Conservation (phyloP, 2,329 filamentous ascomycete genomes). For the Aureobasidium musti region DNA sequence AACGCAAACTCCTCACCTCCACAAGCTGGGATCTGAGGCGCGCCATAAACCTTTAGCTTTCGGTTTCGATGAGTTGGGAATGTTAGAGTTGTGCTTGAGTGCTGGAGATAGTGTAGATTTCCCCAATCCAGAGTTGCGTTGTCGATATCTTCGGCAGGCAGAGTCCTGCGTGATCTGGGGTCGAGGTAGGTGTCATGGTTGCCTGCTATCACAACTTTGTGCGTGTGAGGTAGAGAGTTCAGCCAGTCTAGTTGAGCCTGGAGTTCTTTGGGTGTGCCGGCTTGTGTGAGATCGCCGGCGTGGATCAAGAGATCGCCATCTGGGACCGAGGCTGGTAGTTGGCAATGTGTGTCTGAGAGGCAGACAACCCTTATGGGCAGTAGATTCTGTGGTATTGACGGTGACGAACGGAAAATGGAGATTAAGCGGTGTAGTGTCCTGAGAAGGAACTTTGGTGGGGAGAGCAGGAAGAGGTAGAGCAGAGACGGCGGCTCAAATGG, state of each 20-base stretch:
- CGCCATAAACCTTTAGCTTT: conserved; percentile 72
- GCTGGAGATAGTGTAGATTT: conserved; percentile 73
- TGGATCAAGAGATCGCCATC: conserved; percentile 84
- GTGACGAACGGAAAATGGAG: conserved; percentile 66
- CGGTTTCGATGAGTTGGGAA: conserved; percentile 57
- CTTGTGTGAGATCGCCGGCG: conserved; percentile 79
- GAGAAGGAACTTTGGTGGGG: conserved; percentile 47
- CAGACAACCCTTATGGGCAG: conserved; percentile 74
- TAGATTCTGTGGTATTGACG: conserved; percentile 50
- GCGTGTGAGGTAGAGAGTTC: conserved; percentile 66
- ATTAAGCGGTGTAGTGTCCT: conserved; percentile 52
- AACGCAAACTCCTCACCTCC: conserved; percentile 74
- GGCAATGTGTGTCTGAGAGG: conserved; percentile 85
- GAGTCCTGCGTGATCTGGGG: conserved; percentile 57
- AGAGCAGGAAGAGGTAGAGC: conserved; percentile 35
- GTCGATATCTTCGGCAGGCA: conserved; percentile 54
- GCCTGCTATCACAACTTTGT: conserved; percentile 81
- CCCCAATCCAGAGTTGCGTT: conserved; percentile 62
- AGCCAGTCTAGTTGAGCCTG: conserved; percentile 87
- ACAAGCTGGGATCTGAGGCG: conserved; percentile 75
- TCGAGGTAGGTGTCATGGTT: conserved; percentile 92
- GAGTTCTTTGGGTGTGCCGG: conserved; percentile 70
- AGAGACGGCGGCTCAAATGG: conserved; percentile 35
- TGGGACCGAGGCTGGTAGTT: conserved; percentile 56
- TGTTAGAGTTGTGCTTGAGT: conserved; percentile 63